phyloP scores from a whole-genome alignment of 2,329 filamentous ascomycete species.

The Fusarium zealandicum region DNA sequence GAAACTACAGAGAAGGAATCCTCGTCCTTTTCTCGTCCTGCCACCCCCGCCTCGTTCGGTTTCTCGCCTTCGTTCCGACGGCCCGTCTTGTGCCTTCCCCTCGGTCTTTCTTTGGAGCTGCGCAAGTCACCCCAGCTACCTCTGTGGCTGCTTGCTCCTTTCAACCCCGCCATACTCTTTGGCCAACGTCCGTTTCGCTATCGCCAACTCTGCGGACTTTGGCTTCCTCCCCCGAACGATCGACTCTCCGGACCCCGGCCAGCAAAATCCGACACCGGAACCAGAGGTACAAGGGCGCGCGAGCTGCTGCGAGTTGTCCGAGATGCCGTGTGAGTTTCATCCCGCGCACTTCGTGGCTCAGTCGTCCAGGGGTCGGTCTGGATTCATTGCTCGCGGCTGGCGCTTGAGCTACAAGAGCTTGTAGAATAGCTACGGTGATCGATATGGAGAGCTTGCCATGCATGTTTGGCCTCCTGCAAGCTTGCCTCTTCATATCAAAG shows the following conservation, averaged over 20 bases:
- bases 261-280: constrained; percentile 30
- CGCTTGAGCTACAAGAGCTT: constrained; percentile 17
- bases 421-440: constrained; percentile 5
- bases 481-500: constrained; percentile 2
- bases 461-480: constrained; percentile 12
- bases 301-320: constrained; percentile 40
- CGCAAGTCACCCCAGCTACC: constrained; percentile 19
- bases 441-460: constrained; percentile 14
- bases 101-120: constrained; percentile 23
- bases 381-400: constrained; percentile 3
- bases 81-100: constrained; percentile 18
- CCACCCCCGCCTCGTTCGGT: not conserved
- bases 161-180: constrained; percentile 39
- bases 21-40: constrained; percentile 2
- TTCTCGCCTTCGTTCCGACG: constrained; percentile 11
- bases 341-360: constrained; percentile 14
- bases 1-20: constrained; percentile 1
- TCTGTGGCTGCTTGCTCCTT: constrained; percentile 30
- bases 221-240: constrained; percentile 29
- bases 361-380: constrained; percentile 10
- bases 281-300: constrained; percentile 30
- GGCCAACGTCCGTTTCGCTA: constrained; percentile 20
- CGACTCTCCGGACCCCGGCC: constrained; percentile 17
- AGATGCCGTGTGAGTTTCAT: constrained; percentile 51
- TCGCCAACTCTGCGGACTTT: constrained; percentile 30